Conservation (phyloP, 768 basidiomycete genomes). For the Bullera alba region DNA sequence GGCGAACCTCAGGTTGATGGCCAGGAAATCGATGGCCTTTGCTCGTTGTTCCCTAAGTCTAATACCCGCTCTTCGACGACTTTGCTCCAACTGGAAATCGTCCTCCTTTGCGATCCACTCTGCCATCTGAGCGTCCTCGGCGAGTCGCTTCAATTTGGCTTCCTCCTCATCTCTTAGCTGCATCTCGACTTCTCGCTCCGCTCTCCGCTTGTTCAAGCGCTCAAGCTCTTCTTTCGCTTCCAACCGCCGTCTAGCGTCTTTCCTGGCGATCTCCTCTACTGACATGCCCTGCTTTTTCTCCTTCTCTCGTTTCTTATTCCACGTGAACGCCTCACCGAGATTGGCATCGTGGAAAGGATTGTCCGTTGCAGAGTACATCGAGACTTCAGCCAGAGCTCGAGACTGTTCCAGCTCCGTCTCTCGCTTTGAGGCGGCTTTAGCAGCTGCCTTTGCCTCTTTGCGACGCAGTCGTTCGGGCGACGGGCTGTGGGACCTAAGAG, state of each 20-base stretch:
- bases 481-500: slow-evolving; percentile 49
- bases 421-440: slow-evolving; percentile 54
- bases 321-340: slow-evolving; percentile 89
- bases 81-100: slow-evolving; percentile 93
- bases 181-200: slow-evolving; percentile 86
- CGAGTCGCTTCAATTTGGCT: slow-evolving; percentile 72
- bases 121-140: slow-evolving; percentile 95
- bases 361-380: slow-evolving; percentile 91
- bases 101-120: slow-evolving; percentile 97
- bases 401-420: slow-evolving; percentile 62
- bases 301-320: slow-evolving; percentile 98
- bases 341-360: slow-evolving; percentile 99
- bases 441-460: slow-evolving; percentile 72
- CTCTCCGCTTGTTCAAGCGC: slow-evolving; percentile 76
- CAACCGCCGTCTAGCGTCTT: slow-evolving; percentile 70
- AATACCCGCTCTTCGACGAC: slow-evolving; percentile 80
- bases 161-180: slow-evolving; percentile 87
- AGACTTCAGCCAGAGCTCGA: slow-evolving; percentile 77
- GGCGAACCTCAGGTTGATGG: slow-evolving; percentile 90
- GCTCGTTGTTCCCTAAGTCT: slow-evolving; percentile 92
- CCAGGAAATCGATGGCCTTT: slow-evolving; percentile 96
- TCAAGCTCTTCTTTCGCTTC: slow-evolving; percentile 96
- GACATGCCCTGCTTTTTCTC: slow-evolving; percentile 82
- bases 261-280: slow-evolving; percentile 65
- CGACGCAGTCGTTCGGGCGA: slow-evolving; percentile 79